Base-by-base conservation (phyloP, 2,329 filamentous ascomycete genomes). In the Cytospora schulzeri region DNA sequence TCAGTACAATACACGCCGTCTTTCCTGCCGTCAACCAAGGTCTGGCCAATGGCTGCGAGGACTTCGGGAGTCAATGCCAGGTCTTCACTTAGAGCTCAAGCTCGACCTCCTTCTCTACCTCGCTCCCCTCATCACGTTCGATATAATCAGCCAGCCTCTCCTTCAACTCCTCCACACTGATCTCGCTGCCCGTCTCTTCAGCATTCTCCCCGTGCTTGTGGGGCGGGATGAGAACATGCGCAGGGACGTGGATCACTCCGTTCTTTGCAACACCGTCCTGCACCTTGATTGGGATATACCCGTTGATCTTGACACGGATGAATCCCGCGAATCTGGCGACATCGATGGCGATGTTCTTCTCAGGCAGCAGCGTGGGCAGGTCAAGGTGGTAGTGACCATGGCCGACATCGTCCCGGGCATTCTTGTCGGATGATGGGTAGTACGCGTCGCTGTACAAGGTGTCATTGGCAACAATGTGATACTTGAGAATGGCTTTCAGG, bases 391-490 rank as follows among this genome's bases (percentile, higher is more conserved):
- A 87, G 69, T 87, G 83, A 57, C 82, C 80, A 63, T 78, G 76
- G 26, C 77, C 74, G 35, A 78, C 69, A 3, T 71, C 70, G 4
- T 60, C 67, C 15, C 71, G 71, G 51, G 74, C 70, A 1, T 91
- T 70, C 0, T 75, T 70, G n/a, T 72, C 73, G 15, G 69, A 69
- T 9, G 56, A 38, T 14, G 83, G 82, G 78, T 93, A 95, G 73
- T 89, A 91, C 6, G 88, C 90, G 73, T 97, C 93, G 7, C 89
- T 91, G 80, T 97, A 97, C 0, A 96, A 78, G 0, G 91, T 93
- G 65, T 88, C 83, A 71, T 91, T 86, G 51, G 87, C 83, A 1
- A 90, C 89, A 57, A 93, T 83, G 71, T 94, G 91, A 73, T 96
- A 96, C 78, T 91, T 81, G 19, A 96, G 80, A 54, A 97, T 79